A percentile compares a stretch with the other conserved stretches of the same genome.
Conservation (phyloP, 208 protist species). For the Wallacemonas rigidus region DNA sequence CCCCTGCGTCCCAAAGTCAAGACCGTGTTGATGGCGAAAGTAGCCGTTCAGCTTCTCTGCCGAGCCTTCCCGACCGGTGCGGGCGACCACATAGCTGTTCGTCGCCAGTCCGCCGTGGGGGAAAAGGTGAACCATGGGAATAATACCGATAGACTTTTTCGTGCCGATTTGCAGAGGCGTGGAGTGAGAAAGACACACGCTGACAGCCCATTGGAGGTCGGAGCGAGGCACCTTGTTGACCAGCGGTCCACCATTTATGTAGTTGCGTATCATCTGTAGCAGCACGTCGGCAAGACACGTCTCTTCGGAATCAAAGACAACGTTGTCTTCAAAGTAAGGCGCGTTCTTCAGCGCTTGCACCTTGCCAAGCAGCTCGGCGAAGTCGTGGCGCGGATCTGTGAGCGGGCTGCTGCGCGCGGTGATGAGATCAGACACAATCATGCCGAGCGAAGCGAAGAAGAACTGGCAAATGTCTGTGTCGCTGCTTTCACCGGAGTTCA, state of each 20-base stretch:
- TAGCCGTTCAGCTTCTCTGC: slow-evolving; percentile 55
- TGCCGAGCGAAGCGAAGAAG: slow-evolving; percentile 84
- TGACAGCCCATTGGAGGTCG: slow-evolving; percentile 88
- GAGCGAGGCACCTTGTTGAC: slow-evolving; percentile 78
- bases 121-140: slow-evolving; percentile 87
- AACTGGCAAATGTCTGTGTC: slow-evolving; percentile 82
- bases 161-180: slow-evolving; percentile 79
- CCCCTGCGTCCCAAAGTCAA: slow-evolving; percentile 50
- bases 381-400: slow-evolving; percentile 66
- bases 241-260: slow-evolving; percentile 87
- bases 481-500: slow-evolving; percentile 56
- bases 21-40: slow-evolving; percentile 49
- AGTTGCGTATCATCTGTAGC: slow-evolving; percentile 93
- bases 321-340: slow-evolving; percentile 84
- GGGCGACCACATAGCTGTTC: slow-evolving; percentile 73
- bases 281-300: slow-evolving; percentile 84
- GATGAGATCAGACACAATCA: slow-evolving; percentile 88
- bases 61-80: slow-evolving; percentile 42
- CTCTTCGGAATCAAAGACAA: slow-evolving; percentile 64
- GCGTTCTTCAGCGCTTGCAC: slow-evolving; percentile 84
- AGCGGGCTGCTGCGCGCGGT: slow-evolving; percentile 75
- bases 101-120: slow-evolving; percentile 78
- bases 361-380: slow-evolving; percentile 69
- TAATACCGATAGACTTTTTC: slow-evolving; percentile 75
- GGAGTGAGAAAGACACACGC: slow-evolving; percentile 83